phyloP scores from a whole-genome alignment of 306 rosid genomes.

The Ochetophila trinervis region DNA sequence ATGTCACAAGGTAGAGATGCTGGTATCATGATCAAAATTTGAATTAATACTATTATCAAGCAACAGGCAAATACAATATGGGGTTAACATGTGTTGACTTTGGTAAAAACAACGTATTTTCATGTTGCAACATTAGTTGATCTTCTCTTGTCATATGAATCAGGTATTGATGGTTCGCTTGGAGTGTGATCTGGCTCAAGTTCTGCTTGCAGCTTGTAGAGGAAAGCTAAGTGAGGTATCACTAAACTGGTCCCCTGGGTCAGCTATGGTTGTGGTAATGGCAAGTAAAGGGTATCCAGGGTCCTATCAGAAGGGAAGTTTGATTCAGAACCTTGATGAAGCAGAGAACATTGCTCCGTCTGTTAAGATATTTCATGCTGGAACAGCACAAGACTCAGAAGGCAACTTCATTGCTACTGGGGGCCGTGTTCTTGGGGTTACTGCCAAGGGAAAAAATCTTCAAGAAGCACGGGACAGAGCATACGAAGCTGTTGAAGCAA shows the following conservation, averaged over 20 bases:
- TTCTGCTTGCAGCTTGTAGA: slow-evolving; percentile 88
- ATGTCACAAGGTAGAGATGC: too few relatives aligned
- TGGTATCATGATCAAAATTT: too few relatives aligned
- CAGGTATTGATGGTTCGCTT: slow-evolving; percentile 92
- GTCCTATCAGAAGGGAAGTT: slow-evolving; percentile 80
- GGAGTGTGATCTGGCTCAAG: slow-evolving; percentile 85
- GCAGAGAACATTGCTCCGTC: slow-evolving; percentile 71
- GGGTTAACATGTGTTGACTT: not conserved
- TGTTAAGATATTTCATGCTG: slow-evolving; percentile 88
- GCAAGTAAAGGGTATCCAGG: slow-evolving; percentile 95
- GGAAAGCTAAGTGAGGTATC: slow-evolving; percentile 77
- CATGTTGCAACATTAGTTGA: not conserved
- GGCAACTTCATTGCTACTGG: slow-evolving; percentile 74
- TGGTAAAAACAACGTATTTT: not conserved
- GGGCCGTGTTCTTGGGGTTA: slow-evolving; percentile 93
- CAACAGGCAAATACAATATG: not conserved
- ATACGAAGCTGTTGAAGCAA: slow-evolving; percentile 62
- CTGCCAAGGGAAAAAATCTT: slow-evolving; percentile 75
- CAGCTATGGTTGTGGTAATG: slow-evolving; percentile 98
- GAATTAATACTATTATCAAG: too few relatives aligned
- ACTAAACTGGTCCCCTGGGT: slow-evolving; percentile 80
- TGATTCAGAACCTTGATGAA: slow-evolving; percentile 70
- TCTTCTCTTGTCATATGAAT: slow-evolving; percentile 8
- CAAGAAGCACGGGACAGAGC: slow-evolving; percentile 79
- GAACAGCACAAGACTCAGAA: slow-evolving; percentile 70